Evolutionary conservation across 2,329 filamentous ascomycete species (phyloP).

Genomic region (Septoria petroselini): DNA sequence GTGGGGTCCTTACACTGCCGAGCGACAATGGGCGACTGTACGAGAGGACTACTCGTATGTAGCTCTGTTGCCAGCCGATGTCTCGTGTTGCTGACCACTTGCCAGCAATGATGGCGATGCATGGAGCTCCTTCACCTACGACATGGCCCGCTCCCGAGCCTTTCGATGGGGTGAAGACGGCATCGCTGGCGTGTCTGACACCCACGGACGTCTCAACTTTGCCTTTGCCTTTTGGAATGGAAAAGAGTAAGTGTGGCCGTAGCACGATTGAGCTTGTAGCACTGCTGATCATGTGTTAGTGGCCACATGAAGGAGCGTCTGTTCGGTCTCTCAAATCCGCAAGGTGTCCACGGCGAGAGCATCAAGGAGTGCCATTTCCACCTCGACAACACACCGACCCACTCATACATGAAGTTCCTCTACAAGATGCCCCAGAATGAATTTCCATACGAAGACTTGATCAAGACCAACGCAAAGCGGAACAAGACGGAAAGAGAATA

Average conservation of each 20-base stretch:
- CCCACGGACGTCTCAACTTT: slow-evolving; percentile 86
- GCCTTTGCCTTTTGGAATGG: slow-evolving; percentile 98
- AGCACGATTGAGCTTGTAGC: neutral
- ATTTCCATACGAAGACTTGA: slow-evolving; percentile 87
- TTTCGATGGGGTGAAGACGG: slow-evolving; percentile 97
- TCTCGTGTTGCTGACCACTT: slow-evolving; percentile 14
- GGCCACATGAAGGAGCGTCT: slow-evolving; percentile 92
- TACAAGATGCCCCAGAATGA: slow-evolving; percentile 94
- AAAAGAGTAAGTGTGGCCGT: slow-evolving; percentile 66
- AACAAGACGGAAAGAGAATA: slow-evolving; percentile 79
- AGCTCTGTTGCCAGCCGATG: neutral
- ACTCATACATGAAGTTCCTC: slow-evolving; percentile 98
- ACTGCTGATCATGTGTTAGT: slow-evolving; percentile 53
- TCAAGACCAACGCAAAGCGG: slow-evolving; percentile 77
- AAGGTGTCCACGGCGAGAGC: slow-evolving; percentile 96
- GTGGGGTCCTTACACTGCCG: slow-evolving; percentile 92
- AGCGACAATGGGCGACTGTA: slow-evolving; percentile 90
- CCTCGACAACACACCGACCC: slow-evolving; percentile 86
- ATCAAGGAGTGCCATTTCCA: slow-evolving; percentile 97
- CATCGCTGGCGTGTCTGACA: slow-evolving; percentile 92
- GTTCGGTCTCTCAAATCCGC: slow-evolving; percentile 91
- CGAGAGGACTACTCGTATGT: slow-evolving; percentile 71
- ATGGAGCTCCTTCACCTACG: slow-evolving; percentile 95
- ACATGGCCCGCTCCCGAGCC: slow-evolving; percentile 80
- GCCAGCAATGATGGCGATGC: slow-evolving; percentile 78